Conservation (phyloP, 2,329 filamentous ascomycete genomes). For the Fusarium kyushuense region DNA sequence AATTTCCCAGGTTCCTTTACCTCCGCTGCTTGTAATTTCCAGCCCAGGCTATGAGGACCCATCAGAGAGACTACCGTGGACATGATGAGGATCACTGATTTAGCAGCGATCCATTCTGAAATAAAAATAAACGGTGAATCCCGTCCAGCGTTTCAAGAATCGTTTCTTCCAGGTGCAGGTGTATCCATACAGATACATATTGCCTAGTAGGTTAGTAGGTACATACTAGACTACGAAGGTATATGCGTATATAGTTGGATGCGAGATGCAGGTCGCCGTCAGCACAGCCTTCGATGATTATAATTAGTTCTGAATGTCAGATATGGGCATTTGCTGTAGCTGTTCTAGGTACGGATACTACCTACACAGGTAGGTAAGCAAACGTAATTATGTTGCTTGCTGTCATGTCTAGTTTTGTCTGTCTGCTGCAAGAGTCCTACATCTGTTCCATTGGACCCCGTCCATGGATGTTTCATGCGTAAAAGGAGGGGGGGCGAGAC, state of each 20-base stretch:
- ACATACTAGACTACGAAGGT: not conserved
- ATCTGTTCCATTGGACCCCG: not conserved
- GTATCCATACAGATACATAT: not conserved
- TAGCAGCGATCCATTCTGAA: constrained; percentile 30
- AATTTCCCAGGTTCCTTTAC: constrained; percentile 18
- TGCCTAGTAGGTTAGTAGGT: too few relatives aligned
- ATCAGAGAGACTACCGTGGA: constrained; percentile 7
- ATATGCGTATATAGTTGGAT: not conserved
- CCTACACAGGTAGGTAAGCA: not conserved
- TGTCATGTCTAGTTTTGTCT: constrained; percentile 7
- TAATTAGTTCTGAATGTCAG: constrained; percentile 17
- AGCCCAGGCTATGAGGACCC: constrained; percentile 37
- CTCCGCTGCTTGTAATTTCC: constrained; percentile 36
- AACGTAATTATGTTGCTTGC: constrained; percentile 9
- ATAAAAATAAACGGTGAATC: constrained; percentile 41
- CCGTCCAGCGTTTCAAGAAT: constrained; percentile 34
- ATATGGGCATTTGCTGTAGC: not conserved
- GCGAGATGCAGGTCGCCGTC: constrained; percentile 34
- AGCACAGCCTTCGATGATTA: constrained; percentile 35
- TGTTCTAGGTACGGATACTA: not conserved
- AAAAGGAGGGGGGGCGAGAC: constrained; percentile 20
- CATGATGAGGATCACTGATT: constrained; percentile 7
- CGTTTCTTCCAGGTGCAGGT: constrained; percentile 20
- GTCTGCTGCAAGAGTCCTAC: constrained; percentile 11
- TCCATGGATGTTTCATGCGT: constrained; percentile 13